Conservation (phyloP, 331 rosid species). For the Spiraea crenata region DNA sequence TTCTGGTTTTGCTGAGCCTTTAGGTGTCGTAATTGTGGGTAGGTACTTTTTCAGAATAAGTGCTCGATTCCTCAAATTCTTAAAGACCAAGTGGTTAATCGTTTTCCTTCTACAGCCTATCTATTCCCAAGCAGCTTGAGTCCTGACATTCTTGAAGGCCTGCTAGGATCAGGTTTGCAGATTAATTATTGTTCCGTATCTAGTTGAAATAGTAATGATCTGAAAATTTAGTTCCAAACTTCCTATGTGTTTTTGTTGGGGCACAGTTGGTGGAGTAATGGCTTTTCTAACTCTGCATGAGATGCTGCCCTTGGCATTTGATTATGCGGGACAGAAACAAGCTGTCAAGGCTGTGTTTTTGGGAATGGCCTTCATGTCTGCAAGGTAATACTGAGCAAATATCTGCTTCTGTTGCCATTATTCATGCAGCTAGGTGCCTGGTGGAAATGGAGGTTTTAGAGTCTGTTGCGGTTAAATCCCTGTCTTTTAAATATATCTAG, state of each 20-base stretch:
- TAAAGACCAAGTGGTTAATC: conserved; percentile 5
- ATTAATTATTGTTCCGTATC: conserved; percentile 14
- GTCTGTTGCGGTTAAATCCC: not conserved
- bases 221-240: not conserved
- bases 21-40: conserved; percentile 97
- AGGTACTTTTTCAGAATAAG: conserved; percentile 19
- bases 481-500: not conserved
- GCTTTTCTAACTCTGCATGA: conserved; percentile 95
- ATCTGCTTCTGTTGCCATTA: not conserved
- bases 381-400: conserved; percentile 54
- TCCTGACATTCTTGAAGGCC: conserved; percentile 95
- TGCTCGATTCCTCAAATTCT: not conserved
- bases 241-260: conserved; percentile 9
- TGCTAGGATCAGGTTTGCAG: conserved; percentile 85
- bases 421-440: not conserved
- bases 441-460: not conserved
- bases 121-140: conserved; percentile 89
- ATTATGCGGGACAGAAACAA: conserved; percentile 94
- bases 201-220: not conserved
- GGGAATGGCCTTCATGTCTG: conserved; percentile 99
- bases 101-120: conserved; percentile 58
- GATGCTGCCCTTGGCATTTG: conserved; percentile 95
- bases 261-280: conserved; percentile 94
- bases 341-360: conserved; percentile 88
- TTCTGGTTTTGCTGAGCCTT: conserved; percentile 96